These are phyloP conservation scores for Selaginella moellendorffii DNA, from an alignment of 75 land plant species.

Conservation along the genomic window DNA sequence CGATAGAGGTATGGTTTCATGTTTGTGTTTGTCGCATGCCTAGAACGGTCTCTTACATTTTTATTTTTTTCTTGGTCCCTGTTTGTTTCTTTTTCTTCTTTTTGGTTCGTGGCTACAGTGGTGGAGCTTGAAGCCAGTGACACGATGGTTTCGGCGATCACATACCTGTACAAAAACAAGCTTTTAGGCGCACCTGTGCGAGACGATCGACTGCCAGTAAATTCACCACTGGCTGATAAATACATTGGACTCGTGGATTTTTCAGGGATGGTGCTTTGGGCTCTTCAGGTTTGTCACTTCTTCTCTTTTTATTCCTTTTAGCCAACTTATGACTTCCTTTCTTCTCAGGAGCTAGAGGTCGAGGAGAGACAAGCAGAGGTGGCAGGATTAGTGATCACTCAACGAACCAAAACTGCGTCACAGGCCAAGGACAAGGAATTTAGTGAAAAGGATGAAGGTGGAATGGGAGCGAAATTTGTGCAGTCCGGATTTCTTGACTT, in stretches of 20 bases:
- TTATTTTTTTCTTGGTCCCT: not conserved
- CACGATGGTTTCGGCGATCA: slow-evolving; percentile 22
- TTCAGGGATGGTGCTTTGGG: slow-evolving; percentile 34
- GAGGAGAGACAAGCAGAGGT: slow-evolving; percentile 14
- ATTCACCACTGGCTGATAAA: slow-evolving; percentile 18
- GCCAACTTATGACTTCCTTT: too few species aligned
- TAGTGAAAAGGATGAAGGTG: slow-evolving; percentile 8
- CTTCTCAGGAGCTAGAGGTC: slow-evolving; percentile 24
- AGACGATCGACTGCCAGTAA: slow-evolving; percentile 11
- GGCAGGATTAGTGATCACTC: slow-evolving; percentile 18
- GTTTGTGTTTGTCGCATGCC: not conserved
- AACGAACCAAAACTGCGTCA: not conserved
- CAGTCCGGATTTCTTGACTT: slow-evolving; percentile 18
- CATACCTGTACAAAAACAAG: slow-evolving; percentile 14
- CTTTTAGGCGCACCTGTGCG: slow-evolving; percentile 35
- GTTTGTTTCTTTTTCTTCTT: too few species aligned
- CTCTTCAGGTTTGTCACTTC: slow-evolving; percentile 19
- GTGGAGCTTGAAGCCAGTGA: slow-evolving; percentile 24
- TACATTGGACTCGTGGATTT: slow-evolving; percentile 34
- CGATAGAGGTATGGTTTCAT: slow-evolving; percentile 15
- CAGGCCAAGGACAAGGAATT: not conserved
- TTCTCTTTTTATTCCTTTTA: too few species aligned
- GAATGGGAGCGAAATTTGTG: slow-evolving; percentile 2
- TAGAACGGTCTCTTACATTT: not conserved
- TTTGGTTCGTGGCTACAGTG: slow-evolving; percentile 19